Conservation (phyloP, 306 rosid species). For the Quercus robur region DNA sequence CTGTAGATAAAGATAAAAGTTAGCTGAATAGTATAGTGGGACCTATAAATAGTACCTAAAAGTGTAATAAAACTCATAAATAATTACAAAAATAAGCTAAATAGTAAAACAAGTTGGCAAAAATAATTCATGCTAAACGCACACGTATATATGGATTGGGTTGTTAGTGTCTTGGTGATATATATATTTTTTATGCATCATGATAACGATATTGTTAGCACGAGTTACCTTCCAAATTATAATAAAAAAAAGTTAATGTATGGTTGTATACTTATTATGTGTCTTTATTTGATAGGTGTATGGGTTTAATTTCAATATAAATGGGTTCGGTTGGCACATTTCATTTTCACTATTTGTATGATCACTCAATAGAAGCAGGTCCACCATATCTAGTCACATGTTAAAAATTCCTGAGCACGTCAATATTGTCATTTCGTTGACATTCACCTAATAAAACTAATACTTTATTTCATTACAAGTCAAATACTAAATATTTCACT, state of each 20-base stretch:
- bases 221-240: slow-evolving; percentile 9
- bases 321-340: slow-evolving; percentile 11
- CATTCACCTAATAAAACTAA: slow-evolving; percentile 2
- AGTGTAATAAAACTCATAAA: accelerated
- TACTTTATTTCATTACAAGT: slow-evolving; percentile 20
- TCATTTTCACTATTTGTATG: slow-evolving; percentile 3
- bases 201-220: slow-evolving; percentile 18
- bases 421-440: slow-evolving; percentile 24
- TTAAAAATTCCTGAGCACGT: slow-evolving; percentile 20
- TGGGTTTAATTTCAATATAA: not conserved
- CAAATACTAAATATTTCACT: slow-evolving; percentile 29
- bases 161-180: too few species aligned
- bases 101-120: too few species aligned
- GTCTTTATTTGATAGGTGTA: slow-evolving; percentile 19
- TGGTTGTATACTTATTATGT: not conserved
- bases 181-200: not conserved
- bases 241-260: not conserved
- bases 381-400: slow-evolving; percentile 31
- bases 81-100: too few species aligned
- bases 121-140: too few species aligned
- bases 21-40: accelerated
- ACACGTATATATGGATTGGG: too few species aligned
- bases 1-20: too few species aligned
- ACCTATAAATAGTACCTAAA: accelerated
- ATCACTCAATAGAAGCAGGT: slow-evolving; percentile 4